Base-by-base conservation (phyloP, 148 eudicot species). In the Diospyros kaki region DNA sequence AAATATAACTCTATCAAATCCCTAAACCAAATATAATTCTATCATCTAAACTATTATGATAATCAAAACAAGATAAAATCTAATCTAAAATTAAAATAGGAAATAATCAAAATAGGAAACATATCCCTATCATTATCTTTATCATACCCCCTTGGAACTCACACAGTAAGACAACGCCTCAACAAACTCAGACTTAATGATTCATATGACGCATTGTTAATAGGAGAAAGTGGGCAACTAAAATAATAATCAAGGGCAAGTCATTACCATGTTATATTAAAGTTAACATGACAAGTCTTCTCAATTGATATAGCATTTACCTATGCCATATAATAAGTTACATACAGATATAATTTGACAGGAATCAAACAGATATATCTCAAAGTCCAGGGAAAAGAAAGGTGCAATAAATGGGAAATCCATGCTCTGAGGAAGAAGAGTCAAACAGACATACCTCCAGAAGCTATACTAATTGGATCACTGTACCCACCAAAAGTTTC, bases 381-480 rank as follows among this genome's bases (percentile, higher is more conserved):
- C 41, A 65, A 39, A 41, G 42, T 41, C 65, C 6, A 8, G 41
- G 58, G 9, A 64, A 55, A 61, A 9, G 2, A 62, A 52, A n/a
- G 1, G 69, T 39, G 76, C 1, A 44, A 44, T 15, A 42, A 74
- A 56, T 28, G 2, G 43, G 44, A 59, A 62, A 62, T 28, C 61
- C 4, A 59, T 38, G 41, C 17, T 1, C 60, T 56, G 64, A 28
- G 41, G 9, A 60, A n/a, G 15, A 50, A 52, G 61, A 58, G 62
- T 58, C 60, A 78, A 56, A 62, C 7, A 64, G 42, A 13, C 48
- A 55, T 86, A 91, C 98, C 98, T 87, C 98, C 98, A 77, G 88
- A 84, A 69, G 91, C 81, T 70, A 88, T 85, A 78, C 90, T 86
- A 68, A 86, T 67, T 41, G 91, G 97, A 86, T 94, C 98, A 81